Conservation (phyloP, 192 early-diverging fungal genomes). For the Backusella luteola region DNA sequence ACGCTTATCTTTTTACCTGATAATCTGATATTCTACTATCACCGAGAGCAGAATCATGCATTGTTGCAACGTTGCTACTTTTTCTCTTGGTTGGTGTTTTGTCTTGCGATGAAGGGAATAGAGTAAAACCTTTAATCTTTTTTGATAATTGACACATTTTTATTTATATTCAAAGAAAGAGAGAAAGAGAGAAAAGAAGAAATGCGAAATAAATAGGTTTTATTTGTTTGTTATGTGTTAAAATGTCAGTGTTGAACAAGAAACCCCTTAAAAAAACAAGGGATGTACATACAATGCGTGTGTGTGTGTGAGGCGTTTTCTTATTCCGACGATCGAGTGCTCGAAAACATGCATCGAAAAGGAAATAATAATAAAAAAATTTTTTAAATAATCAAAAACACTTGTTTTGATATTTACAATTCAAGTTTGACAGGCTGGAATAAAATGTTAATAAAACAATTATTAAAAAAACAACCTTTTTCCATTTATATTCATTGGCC, state of each 20-base stretch:
- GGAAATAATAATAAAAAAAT: background rate
- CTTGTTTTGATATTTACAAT: background rate
- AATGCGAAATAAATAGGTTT: background rate
- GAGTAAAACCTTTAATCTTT: background rate
- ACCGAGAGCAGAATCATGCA: constrained; percentile 5
- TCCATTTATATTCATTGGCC: constrained; percentile 61
- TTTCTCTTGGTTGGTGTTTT: background rate
- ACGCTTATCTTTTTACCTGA: background rate
- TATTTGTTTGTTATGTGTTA: background rate
- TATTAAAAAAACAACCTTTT: constrained; percentile 5
- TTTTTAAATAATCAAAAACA: background rate
- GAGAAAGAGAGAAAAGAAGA: background rate
- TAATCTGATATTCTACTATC: constrained; percentile 2
- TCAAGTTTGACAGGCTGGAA: background rate
- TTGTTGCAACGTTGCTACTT: background rate
- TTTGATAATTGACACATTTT: background rate
- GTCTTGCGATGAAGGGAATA: background rate
- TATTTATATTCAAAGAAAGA: background rate
- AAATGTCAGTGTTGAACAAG: constrained; percentile 8
- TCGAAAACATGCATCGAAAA: constrained; percentile 3
- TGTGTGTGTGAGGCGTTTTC: background rate
- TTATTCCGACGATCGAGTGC: background rate
- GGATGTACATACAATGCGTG: background rate
- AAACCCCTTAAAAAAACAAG: background rate
- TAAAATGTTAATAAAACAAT: constrained; percentile 1